phyloP scores from a whole-genome alignment of 2,329 filamentous ascomycete genomes.

The Leptodontidium sp. region DNA sequence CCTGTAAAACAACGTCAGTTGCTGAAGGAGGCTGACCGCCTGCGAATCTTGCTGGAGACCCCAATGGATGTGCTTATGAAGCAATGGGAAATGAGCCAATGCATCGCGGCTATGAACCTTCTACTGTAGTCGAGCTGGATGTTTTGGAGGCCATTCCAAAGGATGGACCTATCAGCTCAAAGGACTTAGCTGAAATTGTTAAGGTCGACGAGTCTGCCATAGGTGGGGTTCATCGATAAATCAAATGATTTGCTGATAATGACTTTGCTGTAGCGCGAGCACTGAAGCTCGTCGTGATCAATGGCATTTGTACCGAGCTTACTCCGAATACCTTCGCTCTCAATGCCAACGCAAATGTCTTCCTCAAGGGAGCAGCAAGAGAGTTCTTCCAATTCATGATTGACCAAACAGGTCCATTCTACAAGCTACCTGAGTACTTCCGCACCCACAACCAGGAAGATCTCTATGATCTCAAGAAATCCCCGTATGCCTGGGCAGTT shows the following conservation, averaged over 20 bases:
- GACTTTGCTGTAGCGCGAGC: slow-evolving; percentile 27
- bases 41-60: slow-evolving; percentile 33
- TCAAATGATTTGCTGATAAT: slow-evolving; percentile 11
- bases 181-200: slow-evolving; percentile 31
- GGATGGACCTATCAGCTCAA: slow-evolving; percentile 27
- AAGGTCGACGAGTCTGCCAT: slow-evolving; percentile 34
- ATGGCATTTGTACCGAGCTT: slow-evolving; percentile 29
- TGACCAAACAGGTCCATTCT: slow-evolving; percentile 31
- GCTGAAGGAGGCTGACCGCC: slow-evolving; percentile 25
- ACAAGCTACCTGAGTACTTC: slow-evolving; percentile 36
- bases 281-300: slow-evolving; percentile 28
- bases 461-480: slow-evolving; percentile 36
- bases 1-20: slow-evolving; percentile 28
- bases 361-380: slow-evolving; percentile 27
- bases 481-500: slow-evolving; percentile 32
- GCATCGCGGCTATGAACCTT: slow-evolving; percentile 31
- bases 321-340: slow-evolving; percentile 30
- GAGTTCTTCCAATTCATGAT: slow-evolving; percentile 35
- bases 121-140: slow-evolving; percentile 34
- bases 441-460: slow-evolving; percentile 34
- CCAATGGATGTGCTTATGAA: slow-evolving; percentile 35
- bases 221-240: slow-evolving; percentile 16
- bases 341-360: slow-evolving; percentile 32
- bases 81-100: slow-evolving; percentile 32
- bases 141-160: slow-evolving; percentile 34